Evolutionary conservation across 1,284 basidiomycete genomes (phyloP).

Genomic region (Cryptococcus sp.): DNA sequence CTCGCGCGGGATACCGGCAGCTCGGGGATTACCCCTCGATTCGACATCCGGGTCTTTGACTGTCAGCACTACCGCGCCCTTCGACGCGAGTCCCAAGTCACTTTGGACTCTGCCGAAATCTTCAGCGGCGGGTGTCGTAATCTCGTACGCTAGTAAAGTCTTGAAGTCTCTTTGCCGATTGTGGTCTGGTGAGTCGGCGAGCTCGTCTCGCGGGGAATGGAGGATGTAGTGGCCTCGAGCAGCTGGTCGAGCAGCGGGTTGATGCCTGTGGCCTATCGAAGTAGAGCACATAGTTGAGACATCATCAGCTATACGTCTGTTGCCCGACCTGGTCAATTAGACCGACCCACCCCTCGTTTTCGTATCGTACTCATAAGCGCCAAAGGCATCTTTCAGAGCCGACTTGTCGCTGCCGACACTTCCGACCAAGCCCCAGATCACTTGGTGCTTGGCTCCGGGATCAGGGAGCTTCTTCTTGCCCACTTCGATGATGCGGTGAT

Average conservation of each 20-base stretch:
- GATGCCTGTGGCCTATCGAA: slow-evolving; percentile 56
- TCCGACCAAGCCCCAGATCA: slow-evolving; percentile 62
- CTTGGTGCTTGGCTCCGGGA: slow-evolving; percentile 57
- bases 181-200: slow-evolving; percentile 32
- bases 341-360: slow-evolving; percentile 61
- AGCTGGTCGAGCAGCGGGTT: slow-evolving; percentile 61
- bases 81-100: slow-evolving; percentile 31
- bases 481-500: slow-evolving; percentile 60
- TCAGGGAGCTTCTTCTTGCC: slow-evolving; percentile 68
- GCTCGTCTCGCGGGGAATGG: slow-evolving; percentile 46
- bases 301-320: background rate
- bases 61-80: slow-evolving; percentile 33
- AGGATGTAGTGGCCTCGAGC: slow-evolving; percentile 67
- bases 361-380: slow-evolving; percentile 63
- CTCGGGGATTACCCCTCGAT: slow-evolving; percentile 29
- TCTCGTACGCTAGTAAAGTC: slow-evolving; percentile 34
- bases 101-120: slow-evolving; percentile 37
- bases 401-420: slow-evolving; percentile 61
- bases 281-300: too few relatives aligned
- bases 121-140: slow-evolving; percentile 33
- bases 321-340: background rate
- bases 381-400: slow-evolving; percentile 59
- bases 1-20: slow-evolving; percentile 33
- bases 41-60: slow-evolving; percentile 37
- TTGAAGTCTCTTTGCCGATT: slow-evolving; percentile 38